Base-by-base conservation (phyloP, 1,284 basidiomycete genomes). In the Fomitiporia mediterranea region DNA sequence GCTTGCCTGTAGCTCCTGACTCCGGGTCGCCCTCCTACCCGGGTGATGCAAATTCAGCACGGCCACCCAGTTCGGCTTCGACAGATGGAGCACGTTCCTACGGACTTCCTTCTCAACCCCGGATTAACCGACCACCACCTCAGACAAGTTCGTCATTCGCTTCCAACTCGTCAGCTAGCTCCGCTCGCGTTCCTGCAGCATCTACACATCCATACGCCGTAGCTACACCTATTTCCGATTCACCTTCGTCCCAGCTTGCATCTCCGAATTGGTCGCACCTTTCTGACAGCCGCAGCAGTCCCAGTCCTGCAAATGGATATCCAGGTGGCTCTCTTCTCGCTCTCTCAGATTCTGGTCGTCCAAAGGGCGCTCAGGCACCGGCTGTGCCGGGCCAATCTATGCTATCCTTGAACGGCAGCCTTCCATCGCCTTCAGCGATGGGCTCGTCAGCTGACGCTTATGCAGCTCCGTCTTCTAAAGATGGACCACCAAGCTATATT, bases 331-430 rank as follows among this genome's bases (percentile, higher is more conserved):
- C 56, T n/a, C n/a, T 28, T 27, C 49, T 59, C 4, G 38, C 8
- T 28, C 49, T 54, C 2, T 47, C 55, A 30, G 55, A 53, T 34
- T 60, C 58, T 46, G 35, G n/a, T 30, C 53, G 60, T 25, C 60
- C 60, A 19, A 52, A 44, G 25, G 60, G 60, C 34, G 60, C 60
- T 15, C 55, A 56, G 6, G 57, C 57, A 30, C 57, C 60, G n/a
- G 40, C 60, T 8, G 56, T 61, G 9, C 60, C 60, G 21, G 60
- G 60, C 9, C 47, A 57, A 50, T 49, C 34, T 11, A 38, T 17
- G n/a, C 13, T 32, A n/a, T 57, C 30, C 28, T 32, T 37, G 3
- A 40, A 47, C n/a, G 30, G 37, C 11, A 32, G 19, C 25, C 3
- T 38, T 4, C 25, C 46, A 15, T 56, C 53, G 5, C 47, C 58